phyloP scores from a whole-genome alignment of 768 basidiomycete species.

The Suillus alpinus region DNA sequence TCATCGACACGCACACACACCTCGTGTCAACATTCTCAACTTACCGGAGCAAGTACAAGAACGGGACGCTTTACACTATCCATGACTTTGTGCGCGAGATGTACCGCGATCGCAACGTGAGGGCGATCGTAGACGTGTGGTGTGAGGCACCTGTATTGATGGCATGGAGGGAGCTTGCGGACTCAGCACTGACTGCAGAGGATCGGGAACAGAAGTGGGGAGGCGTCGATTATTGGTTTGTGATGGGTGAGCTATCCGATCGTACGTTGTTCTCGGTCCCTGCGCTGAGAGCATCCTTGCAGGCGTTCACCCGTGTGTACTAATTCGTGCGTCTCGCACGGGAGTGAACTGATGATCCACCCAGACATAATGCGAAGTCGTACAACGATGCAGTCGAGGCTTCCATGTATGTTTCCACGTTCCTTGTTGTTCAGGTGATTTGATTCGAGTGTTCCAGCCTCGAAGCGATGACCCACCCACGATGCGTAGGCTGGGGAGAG shows the following conservation, averaged over 20 bases:
- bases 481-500: slow-evolving; percentile 87
- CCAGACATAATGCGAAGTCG: slow-evolving; percentile 66
- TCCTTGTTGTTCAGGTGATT: background rate
- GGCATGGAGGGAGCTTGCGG: slow-evolving; percentile 69
- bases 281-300: background rate
- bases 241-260: slow-evolving; percentile 55
- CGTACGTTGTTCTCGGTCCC: background rate
- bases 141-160: slow-evolving; percentile 73
- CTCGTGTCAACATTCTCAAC: slow-evolving; percentile 67
- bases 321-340: background rate
- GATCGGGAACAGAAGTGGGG: slow-evolving; percentile 56
- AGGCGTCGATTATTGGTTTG: slow-evolving; percentile 77
- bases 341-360: background rate
- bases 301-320: slow-evolving; percentile 74
- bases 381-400: slow-evolving; percentile 69
- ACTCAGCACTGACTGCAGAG: slow-evolving; percentile 55
- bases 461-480: slow-evolving; percentile 74
- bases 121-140: slow-evolving; percentile 82
- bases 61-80: slow-evolving; percentile 51
- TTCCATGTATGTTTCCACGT: slow-evolving; percentile 51
- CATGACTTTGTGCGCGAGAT: slow-evolving; percentile 66
- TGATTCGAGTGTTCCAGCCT: slow-evolving; percentile 38
- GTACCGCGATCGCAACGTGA: slow-evolving; percentile 55
- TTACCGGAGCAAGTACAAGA: slow-evolving; percentile 62
- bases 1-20: slow-evolving; percentile 87